Evolutionary conservation across 164 flowering plant species (phyloP).

Genomic region (Paratinospora sagittata): DNA sequence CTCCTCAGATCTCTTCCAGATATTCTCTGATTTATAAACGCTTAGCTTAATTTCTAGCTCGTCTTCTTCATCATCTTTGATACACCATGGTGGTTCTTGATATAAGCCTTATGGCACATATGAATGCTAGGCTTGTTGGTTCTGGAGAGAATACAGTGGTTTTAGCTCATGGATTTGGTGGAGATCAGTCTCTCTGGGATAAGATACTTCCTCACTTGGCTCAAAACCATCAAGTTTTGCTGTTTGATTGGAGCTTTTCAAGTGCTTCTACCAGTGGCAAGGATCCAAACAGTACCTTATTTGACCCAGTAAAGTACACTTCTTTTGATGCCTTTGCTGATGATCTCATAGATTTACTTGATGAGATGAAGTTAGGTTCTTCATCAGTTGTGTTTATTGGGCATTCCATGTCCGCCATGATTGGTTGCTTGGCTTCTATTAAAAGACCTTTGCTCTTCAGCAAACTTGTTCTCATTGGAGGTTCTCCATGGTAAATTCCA

Average conservation of each 20-base stretch:
- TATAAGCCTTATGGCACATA: slow-evolving; percentile 29
- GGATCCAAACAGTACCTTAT: slow-evolving; percentile 32
- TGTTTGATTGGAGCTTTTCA: slow-evolving; percentile 78
- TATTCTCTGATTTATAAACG: no score
- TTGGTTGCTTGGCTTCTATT: slow-evolving; percentile 83
- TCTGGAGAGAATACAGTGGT: slow-evolving; percentile 41
- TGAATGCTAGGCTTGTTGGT: slow-evolving; percentile 62
- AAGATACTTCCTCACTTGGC: slow-evolving; percentile 39
- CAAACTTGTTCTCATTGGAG: slow-evolving; percentile 57
- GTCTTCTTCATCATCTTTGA: slow-evolving; percentile 1
- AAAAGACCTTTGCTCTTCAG: slow-evolving; percentile 71
- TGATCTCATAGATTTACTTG: slow-evolving; percentile 60
- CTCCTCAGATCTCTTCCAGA: background rate
- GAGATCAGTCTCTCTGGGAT: slow-evolving; percentile 79
- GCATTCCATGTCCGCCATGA: slow-evolving; percentile 89
- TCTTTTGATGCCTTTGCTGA: slow-evolving; percentile 56
- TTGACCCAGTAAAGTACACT: slow-evolving; percentile 40
- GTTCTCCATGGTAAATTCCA: slow-evolving; percentile 94
- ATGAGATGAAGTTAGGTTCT: slow-evolving; percentile 44
- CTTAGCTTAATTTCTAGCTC: no score
- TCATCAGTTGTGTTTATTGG: slow-evolving; percentile 56
- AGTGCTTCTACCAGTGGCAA: slow-evolving; percentile 30
- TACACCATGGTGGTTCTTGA: slow-evolving; percentile 24
- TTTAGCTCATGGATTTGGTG: slow-evolving; percentile 79
- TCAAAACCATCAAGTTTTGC: slow-evolving; percentile 33